A percentile compares a stretch with the other conserved stretches of the same genome.
Evolutionary conservation across 225 moss, liverwort and hornwort species (phyloP).

Genomic region (Takakia lepidozioides): DNA sequence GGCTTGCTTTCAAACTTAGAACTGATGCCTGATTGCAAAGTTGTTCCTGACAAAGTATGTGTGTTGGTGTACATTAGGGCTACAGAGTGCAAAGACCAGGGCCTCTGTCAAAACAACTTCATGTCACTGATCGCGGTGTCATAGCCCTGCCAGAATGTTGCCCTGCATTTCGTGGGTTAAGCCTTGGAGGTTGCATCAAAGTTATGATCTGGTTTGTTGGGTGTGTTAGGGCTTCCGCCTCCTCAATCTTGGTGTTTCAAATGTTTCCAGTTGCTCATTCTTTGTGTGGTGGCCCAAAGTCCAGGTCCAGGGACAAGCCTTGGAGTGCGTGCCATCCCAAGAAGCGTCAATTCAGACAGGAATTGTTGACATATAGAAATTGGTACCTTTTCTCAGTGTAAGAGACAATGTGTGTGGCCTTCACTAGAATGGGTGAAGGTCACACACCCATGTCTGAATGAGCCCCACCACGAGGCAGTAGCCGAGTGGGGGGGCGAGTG

Average conservation of each 20-base stretch:
- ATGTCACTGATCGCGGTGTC: slow-evolving; percentile 62
- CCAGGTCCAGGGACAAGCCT: slow-evolving; percentile 24
- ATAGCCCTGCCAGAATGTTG: slow-evolving; percentile 77
- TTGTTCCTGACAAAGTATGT: no score
- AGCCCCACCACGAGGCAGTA: no score
- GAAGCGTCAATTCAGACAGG: slow-evolving; percentile 19
- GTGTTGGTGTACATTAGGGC: slow-evolving; percentile 33
- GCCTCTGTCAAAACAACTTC: slow-evolving; percentile 23
- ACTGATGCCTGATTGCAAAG: no score
- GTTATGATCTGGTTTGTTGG: slow-evolving; percentile 49
- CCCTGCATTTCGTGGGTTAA: slow-evolving; percentile 60
- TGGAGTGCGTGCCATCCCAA: slow-evolving; percentile 41
- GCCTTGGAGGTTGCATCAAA: slow-evolving; percentile 59
- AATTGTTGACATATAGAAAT: slow-evolving; percentile 21
- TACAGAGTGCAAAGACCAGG: slow-evolving; percentile 42
- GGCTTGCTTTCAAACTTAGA: background rate
- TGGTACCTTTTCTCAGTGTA: no score
- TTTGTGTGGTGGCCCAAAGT: slow-evolving; percentile 3
- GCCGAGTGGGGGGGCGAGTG: no score
- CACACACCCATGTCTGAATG: no score
- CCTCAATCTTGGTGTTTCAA: background rate
- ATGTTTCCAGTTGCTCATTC: slow-evolving; percentile 14
- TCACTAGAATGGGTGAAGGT: slow-evolving; percentile 50
- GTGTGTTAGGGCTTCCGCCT: no score
- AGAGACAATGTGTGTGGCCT: slow-evolving; percentile 36